Evolutionary conservation across 2,329 filamentous ascomycete genomes (phyloP).

Genomic region (Stenocarpella maydis): DNA sequence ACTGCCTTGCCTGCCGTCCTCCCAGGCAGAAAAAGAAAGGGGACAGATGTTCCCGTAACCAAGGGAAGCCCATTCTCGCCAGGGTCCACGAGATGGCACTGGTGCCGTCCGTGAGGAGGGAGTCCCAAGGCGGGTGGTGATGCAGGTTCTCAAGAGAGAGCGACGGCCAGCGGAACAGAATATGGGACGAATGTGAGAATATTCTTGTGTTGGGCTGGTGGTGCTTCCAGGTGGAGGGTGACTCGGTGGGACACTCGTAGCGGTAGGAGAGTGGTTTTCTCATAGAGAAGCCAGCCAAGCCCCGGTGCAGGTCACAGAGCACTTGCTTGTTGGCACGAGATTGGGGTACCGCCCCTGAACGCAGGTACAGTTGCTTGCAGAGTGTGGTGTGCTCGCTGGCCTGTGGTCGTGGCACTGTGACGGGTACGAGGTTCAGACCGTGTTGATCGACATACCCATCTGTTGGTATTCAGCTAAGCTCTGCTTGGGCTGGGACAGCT

Average conservation of each 20-base stretch:
- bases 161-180: background rate
- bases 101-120: background rate
- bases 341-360: background rate
- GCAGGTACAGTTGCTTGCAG: background rate
- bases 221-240: background rate
- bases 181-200: background rate
- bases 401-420: background rate
- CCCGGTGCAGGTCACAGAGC: constrained; percentile 5
- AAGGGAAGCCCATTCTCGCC: background rate
- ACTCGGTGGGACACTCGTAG: background rate
- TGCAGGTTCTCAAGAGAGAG: background rate
- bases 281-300: background rate
- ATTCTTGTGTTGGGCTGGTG: background rate
- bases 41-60: background rate
- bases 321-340: constrained; percentile 8
- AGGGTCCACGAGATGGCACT: background rate
- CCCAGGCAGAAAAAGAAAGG: background rate
- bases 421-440: background rate
- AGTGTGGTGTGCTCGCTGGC: background rate
- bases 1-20: background rate
- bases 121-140: background rate
- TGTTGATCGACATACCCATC: constrained; percentile 73
- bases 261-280: background rate
- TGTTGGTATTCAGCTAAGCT: constrained; percentile 93
- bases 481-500: constrained; percentile 96